Percentiles rank a stretch among this genome's conserved stretches.
Conservation (phyloP, 2,329 filamentous ascomycete species). For the Ramichloridium luteum region DNA sequence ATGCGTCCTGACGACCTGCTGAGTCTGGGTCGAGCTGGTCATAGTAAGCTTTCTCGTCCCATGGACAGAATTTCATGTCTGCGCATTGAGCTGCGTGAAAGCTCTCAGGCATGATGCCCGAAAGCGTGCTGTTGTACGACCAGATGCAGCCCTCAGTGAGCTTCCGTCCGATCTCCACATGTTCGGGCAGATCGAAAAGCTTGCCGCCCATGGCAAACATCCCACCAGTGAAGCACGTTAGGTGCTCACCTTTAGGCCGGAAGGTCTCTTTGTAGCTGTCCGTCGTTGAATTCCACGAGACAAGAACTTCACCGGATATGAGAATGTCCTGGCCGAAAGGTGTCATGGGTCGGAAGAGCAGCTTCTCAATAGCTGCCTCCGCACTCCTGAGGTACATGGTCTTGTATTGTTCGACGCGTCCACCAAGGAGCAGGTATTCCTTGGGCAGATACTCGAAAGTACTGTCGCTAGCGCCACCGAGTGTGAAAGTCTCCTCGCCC, state of each 20-base stretch:
- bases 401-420: slow-evolving; percentile 58
- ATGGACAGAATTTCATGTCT: slow-evolving; percentile 28
- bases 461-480: slow-evolving; percentile 45
- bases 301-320: slow-evolving; percentile 48
- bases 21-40: slow-evolving; percentile 28
- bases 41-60: slow-evolving; percentile 33
- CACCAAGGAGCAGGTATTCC: slow-evolving; percentile 64
- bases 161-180: slow-evolving; percentile 38
- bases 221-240: slow-evolving; percentile 43
- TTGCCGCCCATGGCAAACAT: slow-evolving; percentile 43
- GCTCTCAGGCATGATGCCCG: slow-evolving; percentile 44
- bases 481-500: slow-evolving; percentile 39
- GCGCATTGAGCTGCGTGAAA: slow-evolving; percentile 35
- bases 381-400: slow-evolving; percentile 58
- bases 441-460: slow-evolving; percentile 49
- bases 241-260: slow-evolving; percentile 36
- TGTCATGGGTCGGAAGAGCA: slow-evolving; percentile 69
- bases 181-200: slow-evolving; percentile 38
- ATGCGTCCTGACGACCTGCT: too few species aligned
- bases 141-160: slow-evolving; percentile 45
- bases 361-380: slow-evolving; percentile 55
- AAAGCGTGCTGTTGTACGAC: slow-evolving; percentile 38
- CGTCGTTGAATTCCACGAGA: slow-evolving; percentile 34
- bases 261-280: slow-evolving; percentile 25
- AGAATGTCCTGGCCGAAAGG: slow-evolving; percentile 57